A percentile compares a stretch with the other conserved stretches of the same genome.
phyloP scores from a whole-genome alignment of 1,284 basidiomycete species.

The Ganoderma lucidum region DNA sequence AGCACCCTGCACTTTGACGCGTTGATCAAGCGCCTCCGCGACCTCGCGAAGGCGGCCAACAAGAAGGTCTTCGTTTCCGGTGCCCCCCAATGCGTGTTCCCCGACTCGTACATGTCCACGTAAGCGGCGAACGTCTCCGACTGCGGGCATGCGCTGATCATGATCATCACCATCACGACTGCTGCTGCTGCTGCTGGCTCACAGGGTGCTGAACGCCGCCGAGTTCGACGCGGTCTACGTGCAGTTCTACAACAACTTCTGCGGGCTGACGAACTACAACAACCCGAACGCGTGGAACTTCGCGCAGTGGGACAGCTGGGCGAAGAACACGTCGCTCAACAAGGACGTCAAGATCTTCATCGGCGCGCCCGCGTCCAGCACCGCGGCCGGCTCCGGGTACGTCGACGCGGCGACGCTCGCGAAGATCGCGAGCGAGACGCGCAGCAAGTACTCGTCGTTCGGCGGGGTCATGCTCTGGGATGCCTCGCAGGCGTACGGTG shows the following conservation, averaged over 20 bases:
- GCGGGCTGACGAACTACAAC: slow-evolving; percentile 54
- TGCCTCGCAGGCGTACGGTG: slow-evolving; percentile 65
- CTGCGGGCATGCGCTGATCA: too few relatives aligned
- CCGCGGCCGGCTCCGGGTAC: slow-evolving; percentile 61
- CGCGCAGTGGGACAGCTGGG: slow-evolving; percentile 66
- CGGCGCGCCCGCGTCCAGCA: slow-evolving; percentile 61
- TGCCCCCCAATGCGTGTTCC: slow-evolving; percentile 73
- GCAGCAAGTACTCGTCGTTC: slow-evolving; percentile 64
- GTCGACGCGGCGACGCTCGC: slow-evolving; percentile 55
- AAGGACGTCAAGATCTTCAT: slow-evolving; percentile 68
- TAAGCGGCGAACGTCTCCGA: slow-evolving; percentile 12
- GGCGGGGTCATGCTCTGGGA: slow-evolving; percentile 79
- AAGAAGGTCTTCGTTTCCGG: slow-evolving; percentile 71
- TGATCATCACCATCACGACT: neutral
- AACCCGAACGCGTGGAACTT: slow-evolving; percentile 59
- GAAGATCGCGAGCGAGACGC: slow-evolving; percentile 52
- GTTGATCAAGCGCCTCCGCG: slow-evolving; percentile 61
- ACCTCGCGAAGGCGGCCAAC: slow-evolving; percentile 54
- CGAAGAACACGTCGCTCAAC: slow-evolving; percentile 64
- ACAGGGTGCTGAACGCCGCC: slow-evolving; percentile 57
- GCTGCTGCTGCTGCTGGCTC: too few relatives aligned
- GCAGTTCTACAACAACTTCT: slow-evolving; percentile 74
- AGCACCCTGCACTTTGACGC: slow-evolving; percentile 54
- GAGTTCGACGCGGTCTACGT: slow-evolving; percentile 71
- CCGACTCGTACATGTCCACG: slow-evolving; percentile 63